Base-by-base conservation (phyloP, 352 stramenopile species). In the Plasmopara viticola region DNA sequence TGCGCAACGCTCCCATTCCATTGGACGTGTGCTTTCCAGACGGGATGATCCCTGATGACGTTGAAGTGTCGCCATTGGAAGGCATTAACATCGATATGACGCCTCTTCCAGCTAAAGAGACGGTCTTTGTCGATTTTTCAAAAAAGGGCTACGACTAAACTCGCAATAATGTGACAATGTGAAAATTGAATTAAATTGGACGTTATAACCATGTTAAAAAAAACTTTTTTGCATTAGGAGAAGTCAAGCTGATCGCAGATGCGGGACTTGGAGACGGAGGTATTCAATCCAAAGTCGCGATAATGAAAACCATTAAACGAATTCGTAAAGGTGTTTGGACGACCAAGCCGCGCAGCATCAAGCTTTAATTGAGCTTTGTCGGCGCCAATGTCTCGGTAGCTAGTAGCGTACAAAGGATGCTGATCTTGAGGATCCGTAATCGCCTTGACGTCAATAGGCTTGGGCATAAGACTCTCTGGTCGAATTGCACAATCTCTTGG, bases 1-100 rank as follows among this genome's bases (percentile, higher is more conserved):
- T 99, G 96, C 87, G 97, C 50, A 99, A 99, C 72, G 89, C 96
- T 34, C 94, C 97, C 28, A 90, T 96, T 47, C 95, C 96, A 37
- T 82, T 98, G 29, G 84, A 97, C 59, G 83, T 94, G 47, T 94
- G 83, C 72, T 98, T 90, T 66, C 82, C 86, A 29, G 79, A 95
- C 58, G 83, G 83, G 51, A 61, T 91, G 42, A 75, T 75, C 51
- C 90, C 90, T n/a, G 83, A 90, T 48, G 86, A 86, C 53, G 79
- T 83, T 33, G 83, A 93, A 56, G 61, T 93, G 46, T 91, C 87
- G 53, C 86, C 84, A 39, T 51, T 93, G 4, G 79, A 91, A 62
- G 76, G 68, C 48, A 86, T 93, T 63, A 92, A 95, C 66, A 87
- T 95, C 63, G 79, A 91, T 65, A 89, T 86, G 73, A 92, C 79